phyloP scores from a whole-genome alignment of 352 stramenopile genomes.

The Pythium utonaiense region DNA sequence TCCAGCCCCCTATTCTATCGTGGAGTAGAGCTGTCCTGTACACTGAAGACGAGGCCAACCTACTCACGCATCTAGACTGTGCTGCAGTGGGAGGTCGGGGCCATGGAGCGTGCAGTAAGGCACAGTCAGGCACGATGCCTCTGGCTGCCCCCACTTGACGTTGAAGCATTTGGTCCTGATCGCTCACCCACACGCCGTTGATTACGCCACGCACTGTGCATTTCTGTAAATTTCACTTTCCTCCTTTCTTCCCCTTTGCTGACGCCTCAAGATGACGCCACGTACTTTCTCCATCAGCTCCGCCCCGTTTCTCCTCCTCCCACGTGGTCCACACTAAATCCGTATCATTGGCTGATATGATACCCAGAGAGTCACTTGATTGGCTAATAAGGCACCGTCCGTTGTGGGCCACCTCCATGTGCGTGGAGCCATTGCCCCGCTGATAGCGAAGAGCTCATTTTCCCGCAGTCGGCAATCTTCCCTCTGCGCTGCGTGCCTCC shows the following conservation, averaged over 20 bases:
- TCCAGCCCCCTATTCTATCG: too few species aligned
- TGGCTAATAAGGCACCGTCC: not conserved
- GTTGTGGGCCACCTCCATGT: not conserved
- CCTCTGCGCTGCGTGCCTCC: not conserved
- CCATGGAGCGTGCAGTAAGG: too few species aligned
- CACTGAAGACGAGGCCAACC: too few species aligned
- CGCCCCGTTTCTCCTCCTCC: not conserved
- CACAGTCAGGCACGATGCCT: not conserved
- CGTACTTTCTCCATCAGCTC: not conserved
- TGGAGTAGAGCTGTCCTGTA: too few species aligned
- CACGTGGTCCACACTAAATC: conserved; percentile 1
- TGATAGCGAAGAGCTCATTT: not conserved
- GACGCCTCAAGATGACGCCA: not conserved
- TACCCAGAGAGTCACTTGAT: not conserved
- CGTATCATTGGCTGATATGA: conserved; percentile 1
- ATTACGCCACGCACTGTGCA: not conserved
- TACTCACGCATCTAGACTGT: too few species aligned
- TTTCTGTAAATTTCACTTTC: not conserved
- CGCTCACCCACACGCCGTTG: not conserved
- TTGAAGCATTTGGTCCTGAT: not conserved
- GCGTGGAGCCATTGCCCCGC: not conserved
- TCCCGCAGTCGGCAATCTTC: not conserved
- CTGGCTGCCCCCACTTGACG: not conserved
- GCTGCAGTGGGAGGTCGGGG: too few species aligned
- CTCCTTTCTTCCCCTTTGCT: not conserved